phyloP scores from a whole-genome alignment of 768 basidiomycete species.

The Trametopsis cervina region DNA sequence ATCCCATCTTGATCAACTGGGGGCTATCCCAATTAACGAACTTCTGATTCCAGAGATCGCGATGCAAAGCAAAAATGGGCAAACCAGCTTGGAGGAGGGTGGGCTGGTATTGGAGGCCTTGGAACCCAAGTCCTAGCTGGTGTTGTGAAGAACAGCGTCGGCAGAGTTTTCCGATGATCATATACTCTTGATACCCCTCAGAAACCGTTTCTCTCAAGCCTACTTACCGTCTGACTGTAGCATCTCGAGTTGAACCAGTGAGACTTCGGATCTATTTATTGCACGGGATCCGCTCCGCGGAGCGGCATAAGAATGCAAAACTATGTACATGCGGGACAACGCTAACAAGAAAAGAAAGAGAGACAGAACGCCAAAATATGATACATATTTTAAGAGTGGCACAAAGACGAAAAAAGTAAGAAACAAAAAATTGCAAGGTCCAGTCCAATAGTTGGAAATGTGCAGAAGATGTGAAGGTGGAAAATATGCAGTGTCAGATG shows the following conservation, averaged over 20 bases:
- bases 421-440: background rate
- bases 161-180: constrained; percentile 65
- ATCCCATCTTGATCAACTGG: too few relatives aligned
- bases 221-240: too few relatives aligned
- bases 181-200: too few relatives aligned
- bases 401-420: constrained; percentile 2
- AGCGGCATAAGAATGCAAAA: constrained; percentile 15
- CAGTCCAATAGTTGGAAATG: constrained; percentile 4
- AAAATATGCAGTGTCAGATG: background rate
- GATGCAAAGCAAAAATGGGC: constrained; percentile 95
- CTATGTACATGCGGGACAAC: background rate
- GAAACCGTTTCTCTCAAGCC: too few relatives aligned
- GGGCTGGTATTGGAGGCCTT: constrained; percentile 73
- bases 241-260: too few relatives aligned
- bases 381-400: too few relatives aligned
- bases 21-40: background rate
- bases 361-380: background rate
- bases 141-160: constrained; percentile 75
- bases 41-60: constrained; percentile 68
- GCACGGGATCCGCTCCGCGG: constrained; percentile 23
- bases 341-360: constrained; percentile 1
- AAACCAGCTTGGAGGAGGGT: constrained; percentile 59
- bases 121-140: constrained; percentile 82
- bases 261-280: constrained; percentile 5
- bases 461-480: background rate